Percentiles rank a stretch among this genome's conserved stretches.
These are phyloP conservation scores for Tylopilus felleus DNA, from an alignment of 768 basidiomycete species.

Conservation along the genomic window DNA sequence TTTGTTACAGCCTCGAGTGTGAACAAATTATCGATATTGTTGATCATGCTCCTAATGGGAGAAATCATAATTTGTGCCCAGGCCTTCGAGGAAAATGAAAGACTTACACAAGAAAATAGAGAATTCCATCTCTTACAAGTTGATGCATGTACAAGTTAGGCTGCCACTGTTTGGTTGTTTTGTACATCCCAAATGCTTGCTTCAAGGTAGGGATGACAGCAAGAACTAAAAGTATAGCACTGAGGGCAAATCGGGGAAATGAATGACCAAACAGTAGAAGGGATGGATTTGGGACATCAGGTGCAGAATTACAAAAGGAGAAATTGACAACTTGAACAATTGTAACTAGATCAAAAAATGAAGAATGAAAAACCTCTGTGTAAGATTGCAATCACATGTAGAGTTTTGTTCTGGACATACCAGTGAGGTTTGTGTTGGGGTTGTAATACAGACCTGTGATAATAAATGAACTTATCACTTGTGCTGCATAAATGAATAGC, in stretches of 20 bases:
- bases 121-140: neutral
- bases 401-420: neutral
- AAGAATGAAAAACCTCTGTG: neutral
- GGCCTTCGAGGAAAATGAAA: neutral
- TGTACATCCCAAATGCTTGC: slow-evolving; percentile 1
- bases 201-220: neutral
- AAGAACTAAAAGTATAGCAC: neutral
- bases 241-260: neutral
- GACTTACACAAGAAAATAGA: neutral
- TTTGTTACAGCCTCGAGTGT: rapidly evolving
- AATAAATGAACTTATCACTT: neutral
- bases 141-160: neutral
- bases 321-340: neutral
- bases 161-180: slow-evolving; percentile 9
- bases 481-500: neutral
- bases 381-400: neutral
- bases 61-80: too few relatives aligned
- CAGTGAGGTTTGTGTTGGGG: neutral
- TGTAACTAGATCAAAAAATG: neutral
- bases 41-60: neutral
- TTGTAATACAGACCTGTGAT: neutral
- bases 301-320: neutral
- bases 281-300: neutral
- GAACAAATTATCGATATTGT: neutral
- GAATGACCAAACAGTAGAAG: neutral